These are phyloP conservation scores for Dalbergia oliveri DNA, from an alignment of 306 rosid genomes.

Conservation along the genomic window DNA sequence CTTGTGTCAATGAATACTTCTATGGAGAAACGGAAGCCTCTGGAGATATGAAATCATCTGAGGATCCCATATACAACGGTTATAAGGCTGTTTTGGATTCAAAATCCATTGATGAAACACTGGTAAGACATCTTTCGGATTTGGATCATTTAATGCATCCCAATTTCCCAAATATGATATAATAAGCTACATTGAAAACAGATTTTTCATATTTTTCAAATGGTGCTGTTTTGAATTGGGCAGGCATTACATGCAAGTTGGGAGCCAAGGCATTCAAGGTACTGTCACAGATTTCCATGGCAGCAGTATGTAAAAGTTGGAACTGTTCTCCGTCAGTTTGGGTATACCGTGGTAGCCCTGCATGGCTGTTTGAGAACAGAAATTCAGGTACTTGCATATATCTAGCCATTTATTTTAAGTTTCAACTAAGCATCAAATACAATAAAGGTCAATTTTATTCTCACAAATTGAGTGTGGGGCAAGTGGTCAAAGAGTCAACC, in stretches of 20 bases:
- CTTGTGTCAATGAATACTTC: constrained; percentile 81
- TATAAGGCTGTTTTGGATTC: constrained; percentile 92
- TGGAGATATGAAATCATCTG: constrained; percentile 46
- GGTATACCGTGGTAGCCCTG: constrained; percentile 85
- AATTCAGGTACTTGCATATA: constrained; percentile 67
- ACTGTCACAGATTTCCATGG: constrained; percentile 78
- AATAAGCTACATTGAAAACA: constrained; percentile 9
- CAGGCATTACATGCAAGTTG: constrained; percentile 93
- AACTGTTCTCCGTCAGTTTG: constrained; percentile 87
- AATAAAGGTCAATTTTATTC: too few relatives aligned
- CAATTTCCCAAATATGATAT: too few relatives aligned
- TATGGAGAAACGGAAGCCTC: constrained; percentile 55
- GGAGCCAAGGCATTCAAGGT: constrained; percentile 90
- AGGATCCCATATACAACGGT: constrained; percentile 71
- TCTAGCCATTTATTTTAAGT: background rate
- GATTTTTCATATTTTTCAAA: constrained; percentile 4
- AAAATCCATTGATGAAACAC: constrained; percentile 76
- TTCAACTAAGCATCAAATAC: too few relatives aligned
- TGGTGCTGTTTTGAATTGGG: constrained; percentile 40
- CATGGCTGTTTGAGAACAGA: constrained; percentile 86
- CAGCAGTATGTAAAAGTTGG: constrained; percentile 92
- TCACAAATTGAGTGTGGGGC: too few relatives aligned
- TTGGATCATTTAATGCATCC: background rate
- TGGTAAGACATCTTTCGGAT: constrained; percentile 55
- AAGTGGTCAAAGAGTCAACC: too few relatives aligned